Percentiles rank a stretch among this genome's conserved stretches.
phyloP scores from a whole-genome alignment of 192 early-diverging fungal genomes.

The Mortierella alpina region DNA sequence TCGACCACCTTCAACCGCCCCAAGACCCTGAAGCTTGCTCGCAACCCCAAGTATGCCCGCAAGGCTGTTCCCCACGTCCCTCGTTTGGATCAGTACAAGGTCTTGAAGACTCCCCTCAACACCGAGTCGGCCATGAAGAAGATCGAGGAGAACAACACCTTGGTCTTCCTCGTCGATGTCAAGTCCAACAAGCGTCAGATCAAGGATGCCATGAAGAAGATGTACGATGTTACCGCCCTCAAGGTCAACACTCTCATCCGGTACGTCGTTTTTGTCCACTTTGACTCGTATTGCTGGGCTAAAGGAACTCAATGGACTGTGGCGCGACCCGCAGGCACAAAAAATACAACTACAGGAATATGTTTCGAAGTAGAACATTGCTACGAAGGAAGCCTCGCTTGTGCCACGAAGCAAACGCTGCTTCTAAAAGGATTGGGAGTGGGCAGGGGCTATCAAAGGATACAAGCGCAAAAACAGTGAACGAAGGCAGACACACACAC shows the following conservation, averaged over 20 bases:
- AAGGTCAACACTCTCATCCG: slow-evolving; percentile 98
- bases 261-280: slow-evolving; percentile 36
- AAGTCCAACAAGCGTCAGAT: slow-evolving; percentile 99
- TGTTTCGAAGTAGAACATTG: too few species aligned
- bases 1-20: slow-evolving; percentile 94
- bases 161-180: slow-evolving; percentile 97
- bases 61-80: slow-evolving; percentile 85
- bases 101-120: slow-evolving; percentile 93
- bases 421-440: too few species aligned
- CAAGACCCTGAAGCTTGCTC: slow-evolving; percentile 92
- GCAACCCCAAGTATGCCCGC: slow-evolving; percentile 93
- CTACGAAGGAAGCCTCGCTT: too few species aligned
- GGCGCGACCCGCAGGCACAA: too few species aligned
- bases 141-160: slow-evolving; percentile 99
- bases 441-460: too few species aligned
- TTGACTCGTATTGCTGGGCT: too few species aligned
- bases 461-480: too few species aligned
- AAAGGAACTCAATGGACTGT: too few species aligned
- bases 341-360: too few species aligned
- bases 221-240: slow-evolving; percentile 95
- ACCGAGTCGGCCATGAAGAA: slow-evolving; percentile 99
- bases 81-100: slow-evolving; percentile 89
- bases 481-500: too few species aligned
- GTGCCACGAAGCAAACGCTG: too few species aligned
- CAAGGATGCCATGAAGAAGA: slow-evolving; percentile 95